A percentile compares a stretch with the other conserved stretches of the same genome.
Conservation (phyloP, 1,284 basidiomycete genomes). For the Inonotus hispidus region DNA sequence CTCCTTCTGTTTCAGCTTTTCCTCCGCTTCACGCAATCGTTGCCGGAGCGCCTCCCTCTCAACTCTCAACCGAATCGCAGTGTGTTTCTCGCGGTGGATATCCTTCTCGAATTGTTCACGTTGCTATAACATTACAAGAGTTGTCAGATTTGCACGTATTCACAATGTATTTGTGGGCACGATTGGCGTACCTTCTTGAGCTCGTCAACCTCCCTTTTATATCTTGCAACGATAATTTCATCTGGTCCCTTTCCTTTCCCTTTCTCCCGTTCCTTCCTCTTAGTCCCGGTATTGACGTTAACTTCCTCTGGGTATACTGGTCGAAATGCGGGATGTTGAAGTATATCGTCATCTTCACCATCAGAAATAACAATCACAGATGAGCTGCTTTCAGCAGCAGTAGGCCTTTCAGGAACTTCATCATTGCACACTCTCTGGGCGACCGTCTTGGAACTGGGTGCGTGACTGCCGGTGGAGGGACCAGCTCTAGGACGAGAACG, state of each 20-base stretch:
- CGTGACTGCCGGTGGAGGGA: neutral
- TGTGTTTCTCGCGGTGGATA: neutral
- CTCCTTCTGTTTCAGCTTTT: neutral
- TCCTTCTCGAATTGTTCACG: neutral
- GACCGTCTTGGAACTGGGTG: neutral
- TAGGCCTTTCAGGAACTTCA: neutral
- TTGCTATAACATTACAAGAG: neutral
- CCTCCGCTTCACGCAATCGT: neutral
- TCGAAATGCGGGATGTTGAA: neutral
- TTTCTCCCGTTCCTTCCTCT: neutral
- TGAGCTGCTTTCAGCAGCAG: neutral
- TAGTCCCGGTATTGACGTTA: neutral
- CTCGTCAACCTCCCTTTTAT: conserved; percentile 1
- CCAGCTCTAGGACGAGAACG: neutral
- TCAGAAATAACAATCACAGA: neutral
- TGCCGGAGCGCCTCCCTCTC: neutral
- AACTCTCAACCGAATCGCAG: neutral
- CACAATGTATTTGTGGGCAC: too few species aligned
- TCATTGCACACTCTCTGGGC: too few species aligned
- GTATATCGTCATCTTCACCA: neutral
- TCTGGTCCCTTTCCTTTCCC: neutral
- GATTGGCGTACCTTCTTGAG: conserved; percentile 5
- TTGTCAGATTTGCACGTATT: too few species aligned
- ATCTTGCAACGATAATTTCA: neutral
- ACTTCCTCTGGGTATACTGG: neutral